phyloP scores from a whole-genome alignment of 2,329 filamentous ascomycete genomes.

The Colletotrichum camelliae region DNA sequence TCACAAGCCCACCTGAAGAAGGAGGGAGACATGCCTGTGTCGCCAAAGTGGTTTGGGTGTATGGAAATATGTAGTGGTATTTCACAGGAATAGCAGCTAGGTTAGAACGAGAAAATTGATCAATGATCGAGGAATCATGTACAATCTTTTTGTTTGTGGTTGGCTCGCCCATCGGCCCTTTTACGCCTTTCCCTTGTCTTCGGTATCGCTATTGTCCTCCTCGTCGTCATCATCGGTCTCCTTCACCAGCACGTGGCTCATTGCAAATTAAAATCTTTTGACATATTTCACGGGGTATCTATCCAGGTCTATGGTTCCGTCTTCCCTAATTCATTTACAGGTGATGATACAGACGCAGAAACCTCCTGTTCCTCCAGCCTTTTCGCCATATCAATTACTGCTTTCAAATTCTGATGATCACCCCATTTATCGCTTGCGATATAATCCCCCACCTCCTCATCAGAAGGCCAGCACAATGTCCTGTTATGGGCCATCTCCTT shows the following conservation, averaged over 20 bases:
- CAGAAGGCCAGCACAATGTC: constrained; percentile 42
- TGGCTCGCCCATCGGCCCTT: not conserved
- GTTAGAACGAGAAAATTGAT: no score
- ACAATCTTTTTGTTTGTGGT: not conserved
- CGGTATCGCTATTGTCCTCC: not conserved
- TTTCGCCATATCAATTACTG: not conserved
- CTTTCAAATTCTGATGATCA: not conserved
- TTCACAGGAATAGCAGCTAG: no score
- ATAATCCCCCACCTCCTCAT: constrained; percentile 39
- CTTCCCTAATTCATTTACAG: not conserved
- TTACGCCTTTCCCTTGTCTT: not conserved
- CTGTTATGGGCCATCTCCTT: constrained; percentile 4
- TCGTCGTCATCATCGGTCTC: not conserved
- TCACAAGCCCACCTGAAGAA: no score
- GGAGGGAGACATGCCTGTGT: no score
- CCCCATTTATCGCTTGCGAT: constrained; percentile 23
- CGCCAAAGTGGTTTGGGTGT: no score
- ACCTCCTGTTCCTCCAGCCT: not conserved
- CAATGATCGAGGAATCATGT: no score
- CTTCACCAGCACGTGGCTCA: not conserved
- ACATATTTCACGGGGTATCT: not conserved
- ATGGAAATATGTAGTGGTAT: no score
- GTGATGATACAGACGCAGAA: not conserved
- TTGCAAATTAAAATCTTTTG: not conserved
- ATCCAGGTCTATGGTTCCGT: not conserved